Evolutionary conservation across 805 yeast species (phyloP), one percentile per base, ranked within the genome.

Genomic region (Candida glaebosa): DNA sequence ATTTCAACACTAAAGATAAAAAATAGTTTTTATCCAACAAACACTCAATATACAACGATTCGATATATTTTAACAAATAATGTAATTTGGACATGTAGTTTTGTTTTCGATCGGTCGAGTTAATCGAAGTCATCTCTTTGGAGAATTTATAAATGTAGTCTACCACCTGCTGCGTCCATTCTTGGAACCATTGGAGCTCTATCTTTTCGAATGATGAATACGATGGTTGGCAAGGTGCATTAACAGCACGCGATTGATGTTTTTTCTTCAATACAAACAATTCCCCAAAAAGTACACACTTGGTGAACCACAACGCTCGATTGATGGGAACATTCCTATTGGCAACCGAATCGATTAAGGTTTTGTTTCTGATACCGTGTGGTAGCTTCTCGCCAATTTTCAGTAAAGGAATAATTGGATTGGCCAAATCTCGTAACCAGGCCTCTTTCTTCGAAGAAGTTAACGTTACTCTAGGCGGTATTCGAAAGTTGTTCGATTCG

Each of bases 251-350:
- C 3, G 56, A 42, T 37, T 54, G 64, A 31, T 56, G 49, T 41
- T 65, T 67, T 41, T 60, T 58, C 8, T 66, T 51, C 15, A 66
- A 52, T 3, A 65, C 54, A 14, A 58, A 31, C n/a, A 62, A 54
- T 39, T 88, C 96, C 47, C 89, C 85, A 9, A 86, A 81, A 18
- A 90, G 81, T 2, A 90, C 87, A 60, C 96, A 87, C 48, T 87
- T 79, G 3, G 91, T 84, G 45, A 93, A 75, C 99, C 99, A 91
- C 2, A 91, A 61, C 0, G 96, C 96, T 45, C 97, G 69, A n/a
- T 76, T 57, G 2, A 84, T 65, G 0, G 98, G 96, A 0, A 91
- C 81, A 25, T 67, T 65, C 53, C 82, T 81, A 18, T 65, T 54
- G 45, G 84, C 75, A 48, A 95, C 75, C 45, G 82, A 86, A 47